These are phyloP conservation scores for Psophocarpus tetragonolobus DNA, from an alignment of 306 rosid species.

Conservation along the genomic window DNA sequence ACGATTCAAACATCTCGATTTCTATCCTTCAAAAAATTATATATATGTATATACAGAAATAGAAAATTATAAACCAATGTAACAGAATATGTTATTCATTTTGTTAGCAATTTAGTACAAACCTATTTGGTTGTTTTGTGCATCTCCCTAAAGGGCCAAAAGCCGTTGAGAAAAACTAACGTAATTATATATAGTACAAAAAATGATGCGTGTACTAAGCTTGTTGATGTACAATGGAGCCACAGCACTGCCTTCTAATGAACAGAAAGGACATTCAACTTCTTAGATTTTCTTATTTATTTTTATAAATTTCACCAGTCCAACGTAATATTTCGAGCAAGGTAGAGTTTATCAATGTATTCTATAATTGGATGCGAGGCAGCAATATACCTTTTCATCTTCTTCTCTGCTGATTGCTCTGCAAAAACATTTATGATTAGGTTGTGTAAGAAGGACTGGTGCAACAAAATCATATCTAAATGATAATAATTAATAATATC, in stretches of 20 bases:
- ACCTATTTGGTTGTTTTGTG: not conserved
- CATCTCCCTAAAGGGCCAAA: constrained; percentile 17
- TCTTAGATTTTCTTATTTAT: not conserved
- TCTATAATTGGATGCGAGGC: constrained; percentile 69
- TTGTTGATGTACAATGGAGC: constrained; percentile 18
- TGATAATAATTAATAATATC: too few species aligned
- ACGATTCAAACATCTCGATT: constrained; percentile 1
- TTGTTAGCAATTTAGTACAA: not conserved
- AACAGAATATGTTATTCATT: not conserved
- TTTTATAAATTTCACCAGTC: constrained; percentile 68
- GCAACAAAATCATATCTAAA: constrained; percentile 20
- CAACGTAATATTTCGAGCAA: constrained; percentile 67
- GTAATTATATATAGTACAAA: constrained; percentile 15
- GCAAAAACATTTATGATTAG: constrained; percentile 36
- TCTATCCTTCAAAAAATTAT: constrained; percentile 1
- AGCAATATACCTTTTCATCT: constrained; percentile 76
- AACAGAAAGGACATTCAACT: not conserved
- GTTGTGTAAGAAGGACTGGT: not conserved
- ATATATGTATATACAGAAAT: not conserved
- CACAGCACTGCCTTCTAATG: constrained; percentile 24
- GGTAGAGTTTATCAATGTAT: constrained; percentile 76
- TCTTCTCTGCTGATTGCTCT: constrained; percentile 82
- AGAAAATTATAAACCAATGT: not conserved
- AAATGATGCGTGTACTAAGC: not conserved
- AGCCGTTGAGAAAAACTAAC: constrained; percentile 29